phyloP scores from a whole-genome alignment of 164 flowering plant genomes.

The Paratinospora sagittata region DNA sequence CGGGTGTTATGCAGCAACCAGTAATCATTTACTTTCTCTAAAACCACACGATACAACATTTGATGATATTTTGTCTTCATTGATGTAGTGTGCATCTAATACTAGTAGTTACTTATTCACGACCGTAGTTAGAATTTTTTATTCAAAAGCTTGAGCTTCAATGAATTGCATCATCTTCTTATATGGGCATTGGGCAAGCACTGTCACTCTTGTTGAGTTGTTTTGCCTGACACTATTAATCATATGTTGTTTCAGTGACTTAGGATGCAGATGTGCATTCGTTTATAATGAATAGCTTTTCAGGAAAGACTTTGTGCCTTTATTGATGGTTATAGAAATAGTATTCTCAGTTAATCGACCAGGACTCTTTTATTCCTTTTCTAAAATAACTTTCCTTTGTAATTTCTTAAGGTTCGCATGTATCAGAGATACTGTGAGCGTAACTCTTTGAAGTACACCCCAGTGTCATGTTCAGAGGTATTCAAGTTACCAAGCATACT shows the following conservation, averaged over 20 bases:
- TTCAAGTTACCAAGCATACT: slow-evolving; percentile 6
- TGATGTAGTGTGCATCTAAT: too few species aligned
- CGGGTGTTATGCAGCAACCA: too few species aligned
- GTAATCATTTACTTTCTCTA: too few species aligned
- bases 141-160: neutral
- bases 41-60: neutral
- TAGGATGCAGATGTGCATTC: neutral
- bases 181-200: too few species aligned
- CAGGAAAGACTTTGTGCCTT: neutral
- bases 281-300: neutral
- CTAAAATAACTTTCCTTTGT: slow-evolving; percentile 6
- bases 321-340: neutral
- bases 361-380: neutral
- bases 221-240: neutral
- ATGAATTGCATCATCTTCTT: neutral
- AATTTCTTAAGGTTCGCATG: slow-evolving; percentile 71
- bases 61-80: neutral
- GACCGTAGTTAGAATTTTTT: neutral
- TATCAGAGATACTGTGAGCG: slow-evolving; percentile 82
- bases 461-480: slow-evolving; percentile 85
- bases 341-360: neutral
- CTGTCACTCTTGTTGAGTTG: neutral
- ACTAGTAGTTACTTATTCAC: too few species aligned
- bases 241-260: neutral
- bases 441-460: slow-evolving; percentile 58